Evolutionary conservation across 257 asterid species (phyloP).

Genomic region (Solanum chiquidenum): DNA sequence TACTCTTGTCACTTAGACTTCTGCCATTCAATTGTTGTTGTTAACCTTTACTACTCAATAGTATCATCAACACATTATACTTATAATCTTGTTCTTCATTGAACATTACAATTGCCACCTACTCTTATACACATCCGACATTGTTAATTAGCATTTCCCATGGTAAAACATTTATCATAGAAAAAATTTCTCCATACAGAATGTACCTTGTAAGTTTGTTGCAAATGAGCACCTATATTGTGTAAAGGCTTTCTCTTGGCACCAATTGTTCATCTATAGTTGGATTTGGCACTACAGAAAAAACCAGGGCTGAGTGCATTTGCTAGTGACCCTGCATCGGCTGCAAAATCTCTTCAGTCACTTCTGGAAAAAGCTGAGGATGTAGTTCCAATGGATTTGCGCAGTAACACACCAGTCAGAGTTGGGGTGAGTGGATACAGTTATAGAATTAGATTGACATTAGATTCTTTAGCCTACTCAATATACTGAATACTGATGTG

Average conservation of each 20-base stretch:
- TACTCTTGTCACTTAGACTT: background rate
- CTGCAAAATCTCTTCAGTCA: conserved; percentile 35
- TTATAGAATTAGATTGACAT: background rate
- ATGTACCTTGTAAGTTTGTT: background rate
- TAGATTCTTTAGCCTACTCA: background rate
- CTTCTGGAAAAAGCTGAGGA: conserved; percentile 45
- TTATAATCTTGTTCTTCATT: background rate
- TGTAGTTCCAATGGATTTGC: conserved; percentile 34
- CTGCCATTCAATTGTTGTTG: background rate
- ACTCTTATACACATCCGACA: background rate
- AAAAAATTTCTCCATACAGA: background rate
- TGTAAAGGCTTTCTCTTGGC: background rate
- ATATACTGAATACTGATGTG: background rate
- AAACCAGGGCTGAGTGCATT: conserved; percentile 64
- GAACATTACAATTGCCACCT: background rate
- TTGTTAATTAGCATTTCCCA: background rate
- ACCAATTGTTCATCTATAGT: background rate
- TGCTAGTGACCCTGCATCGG: conserved; percentile 39
- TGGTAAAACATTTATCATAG: background rate
- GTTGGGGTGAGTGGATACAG: conserved; percentile 49
- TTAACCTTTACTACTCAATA: background rate
- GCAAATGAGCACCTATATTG: background rate
- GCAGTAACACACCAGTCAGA: conserved; percentile 39
- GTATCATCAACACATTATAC: background rate
- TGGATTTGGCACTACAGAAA: conserved; percentile 14